Base-by-base conservation (phyloP, 495 filamentous ascomycete genomes). In the Hypoxylon trugodes region DNA sequence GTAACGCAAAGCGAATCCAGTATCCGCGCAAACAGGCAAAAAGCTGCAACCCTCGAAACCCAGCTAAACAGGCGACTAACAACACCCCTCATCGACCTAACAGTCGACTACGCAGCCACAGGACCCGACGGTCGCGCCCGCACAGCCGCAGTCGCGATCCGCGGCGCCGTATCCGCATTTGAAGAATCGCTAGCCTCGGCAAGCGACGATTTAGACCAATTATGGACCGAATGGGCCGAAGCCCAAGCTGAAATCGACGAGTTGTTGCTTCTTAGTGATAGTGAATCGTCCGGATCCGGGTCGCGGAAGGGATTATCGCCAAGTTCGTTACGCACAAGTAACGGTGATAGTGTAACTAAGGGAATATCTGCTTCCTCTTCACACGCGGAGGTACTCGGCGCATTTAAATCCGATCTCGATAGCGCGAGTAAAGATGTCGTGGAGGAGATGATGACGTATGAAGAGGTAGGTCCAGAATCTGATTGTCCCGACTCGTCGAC, bases 381-480 rank as follows among this genome's bases (percentile, higher is more conserved):
- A 21, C 59, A 68, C 42, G n/a, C 24, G 1, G 45, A 64, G 1
- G 61, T 42, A 2, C 4, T 50, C 2, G 60, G 24, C 5, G 53
- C 28, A 18, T 63, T 69, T 35, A 49, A 32, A 4, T 18, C 50
- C 1, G 66, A 62, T 21, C 59, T 70, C 3, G 69, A 57, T 9
- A 42, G 37, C 28, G 60, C 47, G 25, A 66, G 54, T 24, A 68
- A 68, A 22, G 52, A 68, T 3, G 63, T 61, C 6, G 60, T 70
- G 8, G 70, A 72, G 18, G 70, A 70, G 32, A 72, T 72, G 70
- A 41, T 5, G 12, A 25, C 26, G 15, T 72, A 69, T 32, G 70
- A 72, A 47, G 57, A 70, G 33, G 70, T 70, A 38, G 61, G 70
- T 61, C 21, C 51, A 16, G 30, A 24, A 22, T 30, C 4, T 15